Conservation (phyloP, 129 eudicot species). For the Lactuca saligna region DNA sequence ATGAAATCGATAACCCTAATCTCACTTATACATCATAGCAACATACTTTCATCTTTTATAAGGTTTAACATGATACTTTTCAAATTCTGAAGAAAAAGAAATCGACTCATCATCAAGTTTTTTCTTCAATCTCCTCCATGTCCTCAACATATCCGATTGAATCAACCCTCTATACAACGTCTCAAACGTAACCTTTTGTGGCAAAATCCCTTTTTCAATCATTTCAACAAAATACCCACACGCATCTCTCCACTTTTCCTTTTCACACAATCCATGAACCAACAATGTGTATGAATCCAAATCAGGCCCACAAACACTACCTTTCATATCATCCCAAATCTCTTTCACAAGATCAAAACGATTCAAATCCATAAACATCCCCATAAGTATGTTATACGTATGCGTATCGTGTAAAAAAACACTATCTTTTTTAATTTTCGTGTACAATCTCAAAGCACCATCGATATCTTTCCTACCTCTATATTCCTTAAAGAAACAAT, state of each 20-base stretch:
- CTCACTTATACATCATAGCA: neutral
- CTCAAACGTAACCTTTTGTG: slow-evolving; percentile 92
- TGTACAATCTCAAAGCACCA: slow-evolving; percentile 64
- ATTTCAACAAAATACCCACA: slow-evolving; percentile 81
- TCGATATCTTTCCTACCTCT: slow-evolving; percentile 79
- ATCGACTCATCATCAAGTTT: slow-evolving; percentile 89
- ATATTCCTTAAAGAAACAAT: slow-evolving; percentile 87
- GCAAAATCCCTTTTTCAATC: slow-evolving; percentile 91
- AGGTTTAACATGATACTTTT: slow-evolving; percentile 73
- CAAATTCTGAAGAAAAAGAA: slow-evolving; percentile 67
- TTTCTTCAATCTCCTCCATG: slow-evolving; percentile 91
- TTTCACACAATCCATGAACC: slow-evolving; percentile 82
- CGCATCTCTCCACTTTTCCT: slow-evolving; percentile 71
- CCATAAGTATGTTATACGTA: slow-evolving; percentile 73
- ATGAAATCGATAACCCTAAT: neutral
- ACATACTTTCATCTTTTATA: slow-evolving; percentile 62
- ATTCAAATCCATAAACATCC: slow-evolving; percentile 60
- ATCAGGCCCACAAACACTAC: slow-evolving; percentile 69
- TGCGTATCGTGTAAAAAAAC: slow-evolving; percentile 45
- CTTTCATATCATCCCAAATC: slow-evolving; percentile 84
- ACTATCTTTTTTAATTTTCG: slow-evolving; percentile 62
- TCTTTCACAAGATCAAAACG: slow-evolving; percentile 56
- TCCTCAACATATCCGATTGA: slow-evolving; percentile 78
- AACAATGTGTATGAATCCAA: slow-evolving; percentile 82
- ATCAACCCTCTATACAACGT: slow-evolving; percentile 73